These are phyloP conservation scores for Candolleomyces efflorescens DNA, from an alignment of 768 basidiomycete species.

Conservation along the genomic window DNA sequence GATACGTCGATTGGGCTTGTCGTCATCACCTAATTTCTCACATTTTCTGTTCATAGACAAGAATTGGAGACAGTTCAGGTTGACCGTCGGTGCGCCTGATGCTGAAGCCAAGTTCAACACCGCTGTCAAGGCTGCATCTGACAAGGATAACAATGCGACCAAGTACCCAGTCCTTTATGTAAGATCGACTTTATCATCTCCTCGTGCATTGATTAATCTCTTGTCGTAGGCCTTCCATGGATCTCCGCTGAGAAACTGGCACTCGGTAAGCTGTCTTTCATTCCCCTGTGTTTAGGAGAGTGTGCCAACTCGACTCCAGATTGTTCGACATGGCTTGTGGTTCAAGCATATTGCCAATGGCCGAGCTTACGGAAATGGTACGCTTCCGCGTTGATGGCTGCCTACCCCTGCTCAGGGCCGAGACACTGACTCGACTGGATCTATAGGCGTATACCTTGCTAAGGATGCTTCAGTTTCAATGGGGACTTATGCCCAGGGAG, in stretches of 20 bases:
- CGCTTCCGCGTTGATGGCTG: too few species aligned
- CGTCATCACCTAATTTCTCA: not conserved
- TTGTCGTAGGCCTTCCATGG: slow-evolving; percentile 61
- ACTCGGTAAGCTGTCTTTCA: slow-evolving; percentile 43
- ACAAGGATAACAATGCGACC: slow-evolving; percentile 33
- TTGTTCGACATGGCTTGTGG: slow-evolving; percentile 72
- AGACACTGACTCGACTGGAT: too few species aligned
- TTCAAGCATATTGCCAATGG: slow-evolving; percentile 53
- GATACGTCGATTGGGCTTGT: too few species aligned
- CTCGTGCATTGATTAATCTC: not conserved
- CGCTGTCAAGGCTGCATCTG: slow-evolving; percentile 37
- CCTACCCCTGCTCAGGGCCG: too few species aligned
- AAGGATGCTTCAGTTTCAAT: slow-evolving; percentile 52
- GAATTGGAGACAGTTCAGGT: slow-evolving; percentile 59
- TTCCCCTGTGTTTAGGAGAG: not conserved
- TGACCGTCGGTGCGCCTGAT: slow-evolving; percentile 68
- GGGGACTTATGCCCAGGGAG: slow-evolving; percentile 33
- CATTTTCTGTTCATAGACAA: slow-evolving; percentile 27
- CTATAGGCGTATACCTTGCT: slow-evolving; percentile 62
- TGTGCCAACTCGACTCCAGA: slow-evolving; percentile 31
- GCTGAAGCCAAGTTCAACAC: slow-evolving; percentile 62
- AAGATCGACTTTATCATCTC: slow-evolving; percentile 6
- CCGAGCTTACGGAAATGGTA: slow-evolving; percentile 62
- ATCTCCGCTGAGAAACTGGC: slow-evolving; percentile 63
- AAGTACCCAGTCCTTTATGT: slow-evolving; percentile 47